A percentile compares a stretch with the other conserved stretches of the same genome.
Conservation (phyloP, 345 rosid species). For the Melastoma malabathricum region DNA sequence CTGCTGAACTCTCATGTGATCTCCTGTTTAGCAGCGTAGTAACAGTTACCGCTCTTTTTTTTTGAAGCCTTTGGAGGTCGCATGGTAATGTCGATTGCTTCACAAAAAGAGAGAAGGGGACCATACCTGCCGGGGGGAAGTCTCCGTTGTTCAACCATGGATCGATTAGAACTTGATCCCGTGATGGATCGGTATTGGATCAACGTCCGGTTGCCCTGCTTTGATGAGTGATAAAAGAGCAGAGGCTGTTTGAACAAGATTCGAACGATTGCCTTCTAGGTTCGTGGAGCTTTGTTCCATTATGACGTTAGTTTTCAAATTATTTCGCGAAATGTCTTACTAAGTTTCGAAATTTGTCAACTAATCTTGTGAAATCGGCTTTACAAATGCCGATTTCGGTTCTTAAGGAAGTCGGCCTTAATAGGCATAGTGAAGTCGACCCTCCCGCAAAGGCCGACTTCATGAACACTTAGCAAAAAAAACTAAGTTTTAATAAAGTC, state of each 20-base stretch:
- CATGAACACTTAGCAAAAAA: too few relatives aligned
- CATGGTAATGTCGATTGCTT: neutral
- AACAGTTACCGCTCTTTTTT: too few relatives aligned
- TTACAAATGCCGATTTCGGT: too few relatives aligned
- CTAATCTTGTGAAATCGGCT: too few relatives aligned
- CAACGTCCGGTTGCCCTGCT: constrained; percentile 24
- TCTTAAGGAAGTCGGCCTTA: too few relatives aligned
- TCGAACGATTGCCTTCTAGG: constrained; percentile 21
- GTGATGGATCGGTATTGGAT: constrained; percentile 26
- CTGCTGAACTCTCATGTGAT: constrained; percentile 34
- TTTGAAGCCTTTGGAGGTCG: neutral
- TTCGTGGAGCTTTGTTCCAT: constrained; percentile 26
- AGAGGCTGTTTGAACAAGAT: constrained; percentile 44
- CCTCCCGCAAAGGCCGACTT: too few relatives aligned
- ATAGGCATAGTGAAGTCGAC: too few relatives aligned
- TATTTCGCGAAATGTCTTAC: too few relatives aligned
- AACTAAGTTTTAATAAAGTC: too few relatives aligned
- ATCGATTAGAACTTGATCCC: constrained; percentile 31
- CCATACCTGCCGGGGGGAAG: constrained; percentile 37
- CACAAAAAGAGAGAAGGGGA: neutral
- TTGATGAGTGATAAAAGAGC: constrained; percentile 33
- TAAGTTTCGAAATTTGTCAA: too few relatives aligned
- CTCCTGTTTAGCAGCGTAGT: constrained; percentile 14
- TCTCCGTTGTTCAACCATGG: constrained; percentile 44
- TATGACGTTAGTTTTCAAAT: too few relatives aligned